These are phyloP conservation scores for Plasmodium blacklocki DNA, from an alignment of 169 alveolate species.

Conservation along the genomic window DNA sequence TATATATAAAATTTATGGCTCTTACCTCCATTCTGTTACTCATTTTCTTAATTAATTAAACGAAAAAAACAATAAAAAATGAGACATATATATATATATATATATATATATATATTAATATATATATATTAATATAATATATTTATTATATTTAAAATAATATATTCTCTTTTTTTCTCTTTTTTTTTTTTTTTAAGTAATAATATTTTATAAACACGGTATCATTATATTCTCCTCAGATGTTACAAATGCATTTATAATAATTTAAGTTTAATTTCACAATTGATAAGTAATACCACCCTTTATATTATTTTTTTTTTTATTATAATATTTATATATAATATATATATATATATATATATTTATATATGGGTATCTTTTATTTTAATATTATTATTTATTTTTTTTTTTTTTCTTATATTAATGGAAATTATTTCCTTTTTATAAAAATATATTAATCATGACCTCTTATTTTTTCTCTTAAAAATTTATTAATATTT, in stretches of 20 bases:
- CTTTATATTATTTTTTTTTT: no score
- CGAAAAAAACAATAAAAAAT: background rate
- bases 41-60: conserved; percentile 23
- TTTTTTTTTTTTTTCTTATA: no score
- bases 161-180: background rate
- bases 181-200: background rate
- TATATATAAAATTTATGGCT: background rate
- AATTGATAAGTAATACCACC: no score
- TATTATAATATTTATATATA: no score
- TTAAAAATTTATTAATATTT: no score
- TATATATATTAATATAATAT: background rate
- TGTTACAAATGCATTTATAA: background rate
- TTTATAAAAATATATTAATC: no score
- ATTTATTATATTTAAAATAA: background rate
- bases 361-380: no score
- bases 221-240: conserved; percentile 16
- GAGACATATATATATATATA: background rate
- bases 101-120: background rate
- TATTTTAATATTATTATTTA: no score
- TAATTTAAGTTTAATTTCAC: no score
- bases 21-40: conserved; percentile 57
- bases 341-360: no score
- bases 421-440: no score
- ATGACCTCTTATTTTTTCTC: no score
- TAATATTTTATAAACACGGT: background rate